Evolutionary conservation across 1,139 yeast species (phyloP).

Genomic region (Lodderomyces parapsilosis): DNA sequence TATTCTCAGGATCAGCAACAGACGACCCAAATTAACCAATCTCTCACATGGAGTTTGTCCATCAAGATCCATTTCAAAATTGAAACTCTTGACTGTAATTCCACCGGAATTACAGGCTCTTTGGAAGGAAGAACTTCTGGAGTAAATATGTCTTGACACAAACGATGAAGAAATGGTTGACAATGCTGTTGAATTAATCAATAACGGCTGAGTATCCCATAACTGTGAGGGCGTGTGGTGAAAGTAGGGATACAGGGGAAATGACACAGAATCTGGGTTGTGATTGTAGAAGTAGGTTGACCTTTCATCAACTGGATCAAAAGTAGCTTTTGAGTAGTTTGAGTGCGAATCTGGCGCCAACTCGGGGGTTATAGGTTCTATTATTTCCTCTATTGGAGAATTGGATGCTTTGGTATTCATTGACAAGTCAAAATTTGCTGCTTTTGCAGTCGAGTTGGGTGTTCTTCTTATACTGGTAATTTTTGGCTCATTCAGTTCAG

Average conservation of each 20-base stretch:
- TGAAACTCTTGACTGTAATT: not conserved
- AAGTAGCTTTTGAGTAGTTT: no score
- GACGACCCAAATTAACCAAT: conserved; percentile 1
- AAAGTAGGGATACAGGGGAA: not conserved
- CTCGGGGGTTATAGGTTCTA: not conserved
- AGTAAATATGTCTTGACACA: not conserved
- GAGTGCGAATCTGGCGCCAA: no score
- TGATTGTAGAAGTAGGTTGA: not conserved
- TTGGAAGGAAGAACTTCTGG: not conserved
- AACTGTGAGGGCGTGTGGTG: not conserved
- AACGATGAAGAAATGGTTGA: not conserved
- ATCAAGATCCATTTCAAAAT: conserved; percentile 2
- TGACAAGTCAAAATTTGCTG: not conserved
- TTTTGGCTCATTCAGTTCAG: no score
- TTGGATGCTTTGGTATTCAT: not conserved
- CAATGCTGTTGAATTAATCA: not conserved
- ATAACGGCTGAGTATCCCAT: not conserved
- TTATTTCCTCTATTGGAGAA: not conserved
- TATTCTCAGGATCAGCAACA: not conserved
- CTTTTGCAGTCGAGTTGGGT: not conserved
- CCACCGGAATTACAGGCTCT: no score
- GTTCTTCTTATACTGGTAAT: no score
- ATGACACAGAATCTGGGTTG: not conserved
- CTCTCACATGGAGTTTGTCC: conserved; percentile 1
- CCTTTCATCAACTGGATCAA: no score